Base-by-base conservation (phyloP, 352 stramenopile genomes). In the Pythium folliculosum region DNA sequence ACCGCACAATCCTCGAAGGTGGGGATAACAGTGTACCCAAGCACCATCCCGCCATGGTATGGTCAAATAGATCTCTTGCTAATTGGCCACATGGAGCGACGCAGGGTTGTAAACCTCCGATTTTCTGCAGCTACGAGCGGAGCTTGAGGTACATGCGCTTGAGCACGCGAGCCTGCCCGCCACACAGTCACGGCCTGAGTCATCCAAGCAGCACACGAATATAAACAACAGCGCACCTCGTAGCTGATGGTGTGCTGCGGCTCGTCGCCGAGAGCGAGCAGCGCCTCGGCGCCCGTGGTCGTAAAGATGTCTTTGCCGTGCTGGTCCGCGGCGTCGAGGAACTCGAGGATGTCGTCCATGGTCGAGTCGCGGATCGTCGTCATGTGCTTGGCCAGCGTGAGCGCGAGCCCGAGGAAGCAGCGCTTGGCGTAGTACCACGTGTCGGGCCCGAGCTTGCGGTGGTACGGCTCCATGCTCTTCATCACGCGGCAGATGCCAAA, bases 401-500 rank as follows among this genome's bases (percentile, higher is more conserved):
- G 84, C 1, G 93, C 90, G 12, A 98, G 80, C 0, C 92, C 92
- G 38, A 99, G 77, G 69, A 99, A 98, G 73, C 95, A 98, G 37
- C 91, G 84, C 77, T 98, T 98, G 35, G 90, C 88, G 78, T 98
- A 98, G 74, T 96, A 98, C 95, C 96, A 99, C 40, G 96, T 99
- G 67, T 98, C 93, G 0, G 90, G 88, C 13, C 92, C 91, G 12
- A 99, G 82, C 71, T 99, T 99, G 55, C 93, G 96, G 52, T 98
- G 90, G 74, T 98, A 98, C 53, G 96, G 95, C 80, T 98, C 91
- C 69, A 99, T 89, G 52, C 90, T 97, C 77, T 94, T 94, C 86
- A 94, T 98, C 60, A 99, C 95, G 32, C 95, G 82, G 55, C 86
- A 97, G 55, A 98, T 98, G 35, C 94, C 95, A 81, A 98, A 98